Conservation (phyloP, 129 eudicot species). For the Calendula officinalis region DNA sequence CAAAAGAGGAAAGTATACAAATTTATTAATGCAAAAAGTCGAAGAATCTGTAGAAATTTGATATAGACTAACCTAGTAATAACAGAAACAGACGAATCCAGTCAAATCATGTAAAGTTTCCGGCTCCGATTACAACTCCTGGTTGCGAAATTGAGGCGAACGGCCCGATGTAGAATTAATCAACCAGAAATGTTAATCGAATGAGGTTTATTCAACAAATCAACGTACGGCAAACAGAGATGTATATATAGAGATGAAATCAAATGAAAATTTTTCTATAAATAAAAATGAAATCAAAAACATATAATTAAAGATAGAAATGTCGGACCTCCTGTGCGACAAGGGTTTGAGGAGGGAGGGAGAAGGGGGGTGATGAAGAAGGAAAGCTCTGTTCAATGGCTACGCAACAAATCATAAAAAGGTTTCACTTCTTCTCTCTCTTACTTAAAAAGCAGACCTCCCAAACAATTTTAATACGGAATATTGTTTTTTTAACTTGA, state of each 20-base stretch:
- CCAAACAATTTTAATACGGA: too few relatives aligned
- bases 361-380: not conserved
- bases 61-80: slow-evolving; percentile 8
- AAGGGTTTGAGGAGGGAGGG: slow-evolving; percentile 20
- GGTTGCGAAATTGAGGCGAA: not conserved
- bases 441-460: slow-evolving; percentile 15
- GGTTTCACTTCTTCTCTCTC: slow-evolving; percentile 14
- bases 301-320: not conserved
- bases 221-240: not conserved
- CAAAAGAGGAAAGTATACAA: not conserved
- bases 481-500: too few relatives aligned
- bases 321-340: slow-evolving; percentile 17
- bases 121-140: not conserved
- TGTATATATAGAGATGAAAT: not conserved
- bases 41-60: not conserved
- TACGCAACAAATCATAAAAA: slow-evolving; percentile 19
- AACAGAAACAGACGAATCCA: not conserved
- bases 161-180: too few relatives aligned
- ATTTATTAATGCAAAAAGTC: not conserved
- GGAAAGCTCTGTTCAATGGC: slow-evolving; percentile 6
- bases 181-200: too few relatives aligned
- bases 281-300: not conserved
- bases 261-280: not conserved
- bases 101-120: slow-evolving; percentile 9
- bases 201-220: not conserved